A percentile compares a stretch with the other conserved stretches of the same genome.
Conservation (phyloP, 2,329 filamentous ascomycete species). For the Aureobasidium sp. region DNA sequence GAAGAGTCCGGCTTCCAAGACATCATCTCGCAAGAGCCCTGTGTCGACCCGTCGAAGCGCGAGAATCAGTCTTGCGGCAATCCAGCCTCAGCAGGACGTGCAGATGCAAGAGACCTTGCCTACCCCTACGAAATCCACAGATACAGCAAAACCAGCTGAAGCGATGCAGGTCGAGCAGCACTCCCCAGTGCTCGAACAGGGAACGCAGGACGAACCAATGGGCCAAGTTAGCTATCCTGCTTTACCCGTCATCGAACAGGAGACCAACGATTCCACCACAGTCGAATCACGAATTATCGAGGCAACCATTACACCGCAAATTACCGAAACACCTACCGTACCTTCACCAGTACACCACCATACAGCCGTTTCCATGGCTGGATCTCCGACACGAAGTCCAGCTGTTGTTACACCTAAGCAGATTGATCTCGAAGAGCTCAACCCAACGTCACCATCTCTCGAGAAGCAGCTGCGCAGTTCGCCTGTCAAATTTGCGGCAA, state of each 20-base stretch:
- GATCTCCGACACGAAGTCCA: constrained; percentile 1
- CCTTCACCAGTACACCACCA: background rate
- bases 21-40: constrained; percentile 8
- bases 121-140: background rate
- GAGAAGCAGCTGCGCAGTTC: constrained; percentile 22
- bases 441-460: constrained; percentile 21
- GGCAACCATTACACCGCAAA: constrained; percentile 7
- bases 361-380: background rate
- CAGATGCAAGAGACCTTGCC: background rate
- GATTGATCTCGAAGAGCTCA: constrained; percentile 17
- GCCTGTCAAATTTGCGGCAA: constrained; percentile 8
- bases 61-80: constrained; percentile 1
- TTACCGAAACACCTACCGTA: background rate
- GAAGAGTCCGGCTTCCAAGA: background rate
- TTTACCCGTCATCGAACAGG: background rate
- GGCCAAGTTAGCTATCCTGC: constrained; percentile 12
- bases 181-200: background rate
- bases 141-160: background rate
- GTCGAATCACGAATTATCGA: background rate
- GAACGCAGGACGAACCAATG: background rate
- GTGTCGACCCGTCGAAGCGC: background rate
- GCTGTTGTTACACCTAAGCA: constrained; percentile 6
- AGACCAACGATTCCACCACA: background rate
- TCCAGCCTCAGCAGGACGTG: background rate
- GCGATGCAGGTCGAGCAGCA: background rate